phyloP scores from a whole-genome alignment of 2,329 filamentous ascomycete genomes.

The Fusarium anthophilum region DNA sequence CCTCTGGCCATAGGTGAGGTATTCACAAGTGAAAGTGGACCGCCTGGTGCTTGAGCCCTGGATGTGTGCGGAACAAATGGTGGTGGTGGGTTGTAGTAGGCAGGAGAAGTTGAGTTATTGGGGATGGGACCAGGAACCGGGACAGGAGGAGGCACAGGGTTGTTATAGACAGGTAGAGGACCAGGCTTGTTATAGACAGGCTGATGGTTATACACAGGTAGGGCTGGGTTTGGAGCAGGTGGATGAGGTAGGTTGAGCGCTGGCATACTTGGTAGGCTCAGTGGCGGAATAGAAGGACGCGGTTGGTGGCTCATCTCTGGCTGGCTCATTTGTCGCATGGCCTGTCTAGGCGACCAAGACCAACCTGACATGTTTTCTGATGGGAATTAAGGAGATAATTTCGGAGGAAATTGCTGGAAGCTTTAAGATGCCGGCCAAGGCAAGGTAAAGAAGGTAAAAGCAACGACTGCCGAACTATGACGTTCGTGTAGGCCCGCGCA shows the following conservation, averaged over 20 bases:
- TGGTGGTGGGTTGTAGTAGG: conserved; percentile 14
- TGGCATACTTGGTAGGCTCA: conserved; percentile 12
- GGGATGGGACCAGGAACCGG: background rate
- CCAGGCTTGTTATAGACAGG: background rate
- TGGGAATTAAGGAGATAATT: background rate
- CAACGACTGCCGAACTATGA: conserved; percentile 18
- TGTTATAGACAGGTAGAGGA: background rate
- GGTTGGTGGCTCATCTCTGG: background rate
- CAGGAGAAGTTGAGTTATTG: background rate
- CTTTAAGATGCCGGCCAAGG: background rate
- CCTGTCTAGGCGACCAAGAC: conserved; percentile 31
- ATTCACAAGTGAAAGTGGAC: background rate
- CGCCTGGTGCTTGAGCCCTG: background rate
- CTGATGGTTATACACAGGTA: background rate
- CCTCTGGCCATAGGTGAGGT: background rate
- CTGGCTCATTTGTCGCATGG: conserved; percentile 25
- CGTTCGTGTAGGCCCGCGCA: conserved; percentile 10
- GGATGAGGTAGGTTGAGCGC: conserved; percentile 9
- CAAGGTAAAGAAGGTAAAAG: background rate
- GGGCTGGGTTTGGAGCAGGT: background rate
- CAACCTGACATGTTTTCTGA: conserved; percentile 23
- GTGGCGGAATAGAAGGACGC: background rate
- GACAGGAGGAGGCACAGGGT: background rate
- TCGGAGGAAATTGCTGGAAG: background rate
- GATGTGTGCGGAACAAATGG: conserved; percentile 14